Base-by-base conservation (phyloP, 768 basidiomycete species). In the Lactifluus piperatus region DNA sequence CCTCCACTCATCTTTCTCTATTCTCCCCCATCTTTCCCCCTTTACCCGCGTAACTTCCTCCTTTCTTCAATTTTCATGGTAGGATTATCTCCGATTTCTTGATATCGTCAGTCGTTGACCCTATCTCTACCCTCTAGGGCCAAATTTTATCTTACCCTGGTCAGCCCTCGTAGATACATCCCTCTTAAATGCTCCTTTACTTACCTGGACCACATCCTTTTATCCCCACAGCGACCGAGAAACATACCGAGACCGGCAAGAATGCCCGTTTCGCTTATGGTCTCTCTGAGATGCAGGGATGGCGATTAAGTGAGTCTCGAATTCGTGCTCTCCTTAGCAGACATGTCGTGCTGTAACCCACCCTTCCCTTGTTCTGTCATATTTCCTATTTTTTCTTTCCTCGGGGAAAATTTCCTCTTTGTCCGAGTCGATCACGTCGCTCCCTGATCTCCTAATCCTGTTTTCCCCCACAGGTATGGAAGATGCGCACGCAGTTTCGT, bases 281-380 rank as follows among this genome's bases (percentile, higher is more conserved):
- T 7, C 80, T 97, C 44, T 86, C 89, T 47, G 94, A 97, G 74
- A 98, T 98, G 95, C 97, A 99, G 73, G 97, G 97, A 67, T 99
- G 97, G 97, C 80, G 97, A 73, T 87, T 98, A 74, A 84, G 95
- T 99, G 68, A 75, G 95, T 86, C 16, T 47, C 22, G 41, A 22
- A 29, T 26, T 45, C 24, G 39, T 57, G 24, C 49, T 5, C 37
- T 36, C 29, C 18, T 55, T 20, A 3, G 13, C 22, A 49, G 51
- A 2, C 47, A 30, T 44, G 51, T 41, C 56, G 1, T 20, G 29
- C 26, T 45, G 14, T 24, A 48, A 29, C 1, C 27, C 34, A 16
- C 18, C 29, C 14, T n/a, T 18, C 26, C 1, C 29, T 22, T 14
- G 16, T 9, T 43, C 7, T 56, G 16, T 37, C 30, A 9, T 16